Conservation (phyloP, 805 yeast genomes). For the Candida insectalens region DNA sequence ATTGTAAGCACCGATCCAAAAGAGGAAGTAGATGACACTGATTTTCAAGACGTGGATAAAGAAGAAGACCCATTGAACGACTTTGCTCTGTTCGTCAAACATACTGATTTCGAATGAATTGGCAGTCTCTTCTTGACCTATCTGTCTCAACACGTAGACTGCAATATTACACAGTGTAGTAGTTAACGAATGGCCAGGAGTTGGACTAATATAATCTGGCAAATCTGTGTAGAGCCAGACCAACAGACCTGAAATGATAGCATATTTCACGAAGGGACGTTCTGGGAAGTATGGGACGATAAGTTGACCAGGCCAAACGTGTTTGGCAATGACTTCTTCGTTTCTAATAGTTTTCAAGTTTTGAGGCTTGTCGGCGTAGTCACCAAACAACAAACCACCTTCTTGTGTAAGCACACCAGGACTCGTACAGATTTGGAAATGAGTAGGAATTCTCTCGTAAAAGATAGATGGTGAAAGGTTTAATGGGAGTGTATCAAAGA, state of each 20-base stretch:
- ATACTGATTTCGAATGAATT: conserved; percentile 39
- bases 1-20: conserved; percentile 69
- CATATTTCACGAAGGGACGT: conserved; percentile 31
- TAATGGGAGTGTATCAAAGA: conserved; percentile 62
- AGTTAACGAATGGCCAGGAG: conserved; percentile 82
- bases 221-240: conserved; percentile 89
- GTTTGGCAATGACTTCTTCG: conserved; percentile 43
- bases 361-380: conserved; percentile 41
- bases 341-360: conserved; percentile 36
- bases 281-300: conserved; percentile 63
- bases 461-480: conserved; percentile 75
- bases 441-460: conserved; percentile 52
- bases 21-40: conserved; percentile 39
- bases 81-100: conserved; percentile 26
- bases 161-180: conserved; percentile 36
- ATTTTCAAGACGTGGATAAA: conserved; percentile 60
- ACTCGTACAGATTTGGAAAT: conserved; percentile 48
- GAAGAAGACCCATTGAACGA: conserved; percentile 62
- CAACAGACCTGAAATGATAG: conserved; percentile 31
- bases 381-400: conserved; percentile 68
- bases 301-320: conserved; percentile 86
- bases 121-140: conserved; percentile 36
- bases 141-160: conserved; percentile 19
- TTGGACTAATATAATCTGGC: conserved; percentile 82
- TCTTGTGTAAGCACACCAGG: conserved; percentile 81